Base-by-base conservation (phyloP, 768 basidiomycete genomes). In the Strobilomyces echinocephalus region DNA sequence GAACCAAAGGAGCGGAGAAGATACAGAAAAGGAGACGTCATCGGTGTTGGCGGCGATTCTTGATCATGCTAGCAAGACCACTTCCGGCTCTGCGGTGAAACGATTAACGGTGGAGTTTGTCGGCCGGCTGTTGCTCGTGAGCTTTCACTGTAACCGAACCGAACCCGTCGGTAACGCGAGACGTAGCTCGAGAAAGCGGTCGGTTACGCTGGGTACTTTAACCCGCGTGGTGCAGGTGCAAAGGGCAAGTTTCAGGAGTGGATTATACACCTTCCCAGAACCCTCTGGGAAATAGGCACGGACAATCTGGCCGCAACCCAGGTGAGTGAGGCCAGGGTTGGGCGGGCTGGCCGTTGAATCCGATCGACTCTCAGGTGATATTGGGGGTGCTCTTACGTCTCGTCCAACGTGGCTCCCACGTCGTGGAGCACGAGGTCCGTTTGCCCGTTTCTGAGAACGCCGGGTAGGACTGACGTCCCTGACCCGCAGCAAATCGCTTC, bases 241-340 rank as follows among this genome's bases (percentile, higher is more conserved):
- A 60, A 56, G 24, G 60, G 52, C 31, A 74, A 69, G 48, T 68
- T 86, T 36, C 71, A 76, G 47, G 78, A 78, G 20, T 97, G 94
- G 92, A 58, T 92, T 16, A 67, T 78, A 26, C 82, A 87, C 58
- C 77, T 97, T 41, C 91, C 94, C 0, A 86, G 82, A 69, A 77
- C 78, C 7, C 73, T 97, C 5, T 97, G 95, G 95, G 94, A 97
- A 67, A 68, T 88, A 10, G 86, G 87, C 4, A 69, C 69, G 10
- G 79, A 69, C 49, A 80, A 90, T 63, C 64, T 78, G 16, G 59
- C 68, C 1, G 71, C 78, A 5, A 84, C 85, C 0, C 83, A 89
- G 79, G 91, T 88, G 47, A 58, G 75, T 40, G 33, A 26, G 31
- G 36, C n/a, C n/a, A n/a, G n/a, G n/a, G 21, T 20, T 8, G 28